phyloP scores from a whole-genome alignment of 352 stramenopile genomes.

The Poterioochromonas sp. region DNA sequence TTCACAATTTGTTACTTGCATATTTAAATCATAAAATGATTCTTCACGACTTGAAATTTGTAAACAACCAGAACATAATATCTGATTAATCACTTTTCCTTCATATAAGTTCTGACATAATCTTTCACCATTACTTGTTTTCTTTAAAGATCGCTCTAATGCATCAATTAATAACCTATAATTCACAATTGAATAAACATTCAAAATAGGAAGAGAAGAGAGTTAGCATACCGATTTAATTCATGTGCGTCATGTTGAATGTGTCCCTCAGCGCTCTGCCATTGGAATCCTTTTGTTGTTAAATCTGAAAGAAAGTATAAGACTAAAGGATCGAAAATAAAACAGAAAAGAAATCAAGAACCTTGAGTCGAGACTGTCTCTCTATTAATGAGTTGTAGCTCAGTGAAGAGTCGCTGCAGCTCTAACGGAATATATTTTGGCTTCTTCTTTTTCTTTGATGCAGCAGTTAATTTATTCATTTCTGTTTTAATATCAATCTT shows the following conservation, averaged over 20 bases:
- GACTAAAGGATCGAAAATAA: not conserved
- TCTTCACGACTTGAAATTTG: slow-evolving; percentile 37
- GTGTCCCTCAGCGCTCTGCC: slow-evolving; percentile 37
- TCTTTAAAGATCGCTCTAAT: slow-evolving; percentile 38
- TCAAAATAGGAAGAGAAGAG: slow-evolving; percentile 37
- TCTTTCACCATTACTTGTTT: not conserved
- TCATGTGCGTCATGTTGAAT: slow-evolving; percentile 45
- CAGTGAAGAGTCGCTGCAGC: slow-evolving; percentile 44
- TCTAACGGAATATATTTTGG: slow-evolving; percentile 40
- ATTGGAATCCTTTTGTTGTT: slow-evolving; percentile 42
- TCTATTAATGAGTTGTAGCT: slow-evolving; percentile 38
- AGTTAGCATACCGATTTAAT: slow-evolving; percentile 43
- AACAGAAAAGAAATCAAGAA: not conserved
- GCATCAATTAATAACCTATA: slow-evolving; percentile 40
- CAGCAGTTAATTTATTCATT: no score
- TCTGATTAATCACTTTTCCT: slow-evolving; percentile 34
- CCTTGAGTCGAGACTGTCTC: slow-evolving; percentile 23
- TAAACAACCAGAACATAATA: slow-evolving; percentile 36
- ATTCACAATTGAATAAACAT: slow-evolving; percentile 8
- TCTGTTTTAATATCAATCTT: slow-evolving; percentile 33
- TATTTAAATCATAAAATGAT: slow-evolving; percentile 37
- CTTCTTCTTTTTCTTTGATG: slow-evolving; percentile 36
- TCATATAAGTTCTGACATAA: slow-evolving; percentile 38
- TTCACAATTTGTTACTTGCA: slow-evolving; percentile 39
- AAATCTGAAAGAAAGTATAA: slow-evolving; percentile 33